A percentile compares a stretch with the other conserved stretches of the same genome.
These are phyloP conservation scores for Suaeda aralocaspica DNA, from an alignment of 148 eudicot genomes.

Conservation along the genomic window DNA sequence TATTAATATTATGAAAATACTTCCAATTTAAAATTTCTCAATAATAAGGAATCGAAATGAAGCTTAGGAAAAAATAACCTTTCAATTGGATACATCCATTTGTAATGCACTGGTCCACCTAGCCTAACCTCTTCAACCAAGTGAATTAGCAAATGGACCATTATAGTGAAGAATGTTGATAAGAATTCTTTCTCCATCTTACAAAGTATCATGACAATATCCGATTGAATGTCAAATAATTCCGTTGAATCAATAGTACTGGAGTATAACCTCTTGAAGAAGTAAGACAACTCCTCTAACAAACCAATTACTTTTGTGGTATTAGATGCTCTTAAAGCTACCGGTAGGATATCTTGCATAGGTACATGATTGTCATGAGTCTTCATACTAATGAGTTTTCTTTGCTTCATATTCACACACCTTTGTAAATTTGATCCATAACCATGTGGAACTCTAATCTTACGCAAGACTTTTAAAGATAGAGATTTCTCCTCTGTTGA, in stretches of 20 bases:
- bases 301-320: constrained; percentile 8
- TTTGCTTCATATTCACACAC: constrained; percentile 19
- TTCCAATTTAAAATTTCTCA: too few species aligned
- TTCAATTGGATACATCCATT: too few species aligned
- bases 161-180: constrained; percentile 7
- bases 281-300: neutral
- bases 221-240: neutral
- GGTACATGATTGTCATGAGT: constrained; percentile 24
- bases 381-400: constrained; percentile 11
- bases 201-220: neutral
- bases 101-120: too few species aligned
- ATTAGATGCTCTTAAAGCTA: constrained; percentile 11
- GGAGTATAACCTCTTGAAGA: constrained; percentile 9
- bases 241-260: neutral
- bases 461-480: constrained; percentile 11
- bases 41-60: too few species aligned
- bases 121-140: too few species aligned
- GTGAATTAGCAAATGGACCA: too few species aligned
- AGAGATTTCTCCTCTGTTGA: too few species aligned
- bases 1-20: too few species aligned
- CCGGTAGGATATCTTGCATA: too few species aligned
- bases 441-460: constrained; percentile 14
- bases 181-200: neutral
- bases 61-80: too few species aligned
- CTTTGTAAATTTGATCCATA: constrained; percentile 10